Base-by-base conservation (phyloP, 495 filamentous ascomycete genomes). In the Elasticomyces elasticus region DNA sequence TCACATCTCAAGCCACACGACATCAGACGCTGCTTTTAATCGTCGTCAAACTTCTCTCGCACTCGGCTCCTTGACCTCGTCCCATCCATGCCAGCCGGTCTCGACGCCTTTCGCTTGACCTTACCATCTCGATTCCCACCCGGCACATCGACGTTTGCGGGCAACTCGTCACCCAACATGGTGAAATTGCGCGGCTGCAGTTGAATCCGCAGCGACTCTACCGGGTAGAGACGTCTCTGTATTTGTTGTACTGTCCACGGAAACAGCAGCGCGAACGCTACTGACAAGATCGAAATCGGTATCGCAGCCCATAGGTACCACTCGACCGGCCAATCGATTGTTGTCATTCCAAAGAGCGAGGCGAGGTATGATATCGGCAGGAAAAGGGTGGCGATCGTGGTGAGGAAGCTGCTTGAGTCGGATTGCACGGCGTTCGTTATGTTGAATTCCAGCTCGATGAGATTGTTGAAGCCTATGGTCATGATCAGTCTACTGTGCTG, bases 381-480 rank as follows among this genome's bases (percentile, higher is more conserved):
- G 57, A 63, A 63, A 17, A 63, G 52, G 12, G 61, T 60, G 27
- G 61, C 61, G 25, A 63, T 55, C n/a, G 46, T 54, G 35, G 53
- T 44, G 12, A 63, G 54, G 46, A 60, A 63, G 17, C 38, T 26
- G 5, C 35, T 2, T 23, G 56, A 50, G 28, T 63, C 61, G 1
- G 61, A 52, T 30, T 63, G 61, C 19, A 54, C 47, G 15, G 54
- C 61, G 24, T 54, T 63, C 25, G 51, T 35, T 15, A 60, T 60
- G 43, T 63, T 63, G 57, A 63, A 63, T 24, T 63, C 60, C 28
- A 62, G 60, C 17, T 59, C 55, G 27, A 62, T 58, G 46, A 62
- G 56, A 33, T 62, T 62, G 52, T 59, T 62, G 49, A 62, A 62
- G 40, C 51, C 49, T 52, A 26, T 15, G 17, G n/a, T 1, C 26